phyloP scores from a whole-genome alignment of 768 basidiomycete genomes.

The Boletus subcaerulescens region DNA sequence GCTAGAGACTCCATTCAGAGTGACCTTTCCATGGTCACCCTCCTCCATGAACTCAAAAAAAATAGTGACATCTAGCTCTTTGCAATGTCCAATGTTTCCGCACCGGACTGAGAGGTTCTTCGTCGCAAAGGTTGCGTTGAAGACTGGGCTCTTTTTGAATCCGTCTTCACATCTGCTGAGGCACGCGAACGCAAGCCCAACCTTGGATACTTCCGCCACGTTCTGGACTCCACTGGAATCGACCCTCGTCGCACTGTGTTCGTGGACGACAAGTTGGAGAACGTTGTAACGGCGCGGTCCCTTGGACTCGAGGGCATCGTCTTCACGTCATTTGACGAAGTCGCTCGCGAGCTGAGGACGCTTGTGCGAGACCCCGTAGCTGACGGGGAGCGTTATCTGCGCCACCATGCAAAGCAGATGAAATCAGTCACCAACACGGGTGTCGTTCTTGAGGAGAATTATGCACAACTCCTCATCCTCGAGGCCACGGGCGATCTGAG shows the following conservation, averaged over 20 bases:
- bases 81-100: slow-evolving; percentile 24
- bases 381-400: slow-evolving; percentile 16
- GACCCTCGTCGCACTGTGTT: slow-evolving; percentile 20
- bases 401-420: slow-evolving; percentile 12
- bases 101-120: slow-evolving; percentile 22
- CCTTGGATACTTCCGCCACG: slow-evolving; percentile 17
- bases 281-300: slow-evolving; percentile 18
- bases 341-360: slow-evolving; percentile 10
- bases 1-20: slow-evolving; percentile 10
- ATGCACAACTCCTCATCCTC: slow-evolving; percentile 20
- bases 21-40: slow-evolving; percentile 10
- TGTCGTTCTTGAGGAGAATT: slow-evolving; percentile 19
- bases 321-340: slow-evolving; percentile 16
- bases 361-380: slow-evolving; percentile 15
- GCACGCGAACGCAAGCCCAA: slow-evolving; percentile 20
- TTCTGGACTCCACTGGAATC: slow-evolving; percentile 13
- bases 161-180: slow-evolving; percentile 18
- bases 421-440: slow-evolving; percentile 15
- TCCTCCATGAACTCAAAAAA: slow-evolving; percentile 14
- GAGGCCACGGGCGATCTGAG: slow-evolving; percentile 13
- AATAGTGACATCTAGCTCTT: slow-evolving; percentile 9
- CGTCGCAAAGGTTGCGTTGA: slow-evolving; percentile 5
- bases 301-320: slow-evolving; percentile 20
- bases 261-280: slow-evolving; percentile 24
- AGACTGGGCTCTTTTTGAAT: slow-evolving; percentile 22